These are phyloP conservation scores for Blastomyces emzantsi DNA, from an alignment of 2,329 filamentous ascomycete genomes.

Conservation along the genomic window DNA sequence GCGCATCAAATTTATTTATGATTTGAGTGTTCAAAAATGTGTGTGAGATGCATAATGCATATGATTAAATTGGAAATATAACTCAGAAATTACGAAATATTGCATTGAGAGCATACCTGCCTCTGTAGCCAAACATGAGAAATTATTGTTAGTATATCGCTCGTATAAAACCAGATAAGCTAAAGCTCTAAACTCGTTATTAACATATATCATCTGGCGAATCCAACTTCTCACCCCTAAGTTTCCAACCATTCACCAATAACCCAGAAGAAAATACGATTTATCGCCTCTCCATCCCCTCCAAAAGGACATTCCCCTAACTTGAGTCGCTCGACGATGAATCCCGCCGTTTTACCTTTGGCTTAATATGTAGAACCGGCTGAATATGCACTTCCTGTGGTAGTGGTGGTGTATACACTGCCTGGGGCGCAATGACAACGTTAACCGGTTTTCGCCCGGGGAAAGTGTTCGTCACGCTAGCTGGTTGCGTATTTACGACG, in stretches of 20 bases:
- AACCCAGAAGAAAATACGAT: background rate
- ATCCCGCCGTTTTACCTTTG: background rate
- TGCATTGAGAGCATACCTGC: background rate
- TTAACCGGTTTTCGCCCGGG: constrained; percentile 5
- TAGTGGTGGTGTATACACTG: background rate
- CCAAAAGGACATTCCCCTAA: background rate
- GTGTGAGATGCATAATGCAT: no score
- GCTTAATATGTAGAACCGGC: background rate
- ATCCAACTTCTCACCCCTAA: background rate
- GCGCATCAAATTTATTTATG: background rate
- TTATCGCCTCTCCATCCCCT: background rate
- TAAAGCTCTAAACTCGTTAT: background rate
- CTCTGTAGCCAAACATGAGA: background rate
- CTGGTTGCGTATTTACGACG: background rate
- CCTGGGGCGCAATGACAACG: background rate
- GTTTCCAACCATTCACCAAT: background rate
- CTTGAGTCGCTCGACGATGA: constrained; percentile 4
- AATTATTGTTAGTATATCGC: background rate
- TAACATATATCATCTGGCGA: background rate
- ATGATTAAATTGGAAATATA: no score
- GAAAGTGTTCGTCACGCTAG: background rate
- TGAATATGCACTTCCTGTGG: constrained; percentile 3
- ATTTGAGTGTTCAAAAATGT: no score
- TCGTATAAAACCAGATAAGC: background rate
- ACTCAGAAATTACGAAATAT: background rate